Evolutionary conservation across 305 asterid species (phyloP), one percentile per base, ranked within the genome.

Genomic region (Fraxinus nigra): DNA sequence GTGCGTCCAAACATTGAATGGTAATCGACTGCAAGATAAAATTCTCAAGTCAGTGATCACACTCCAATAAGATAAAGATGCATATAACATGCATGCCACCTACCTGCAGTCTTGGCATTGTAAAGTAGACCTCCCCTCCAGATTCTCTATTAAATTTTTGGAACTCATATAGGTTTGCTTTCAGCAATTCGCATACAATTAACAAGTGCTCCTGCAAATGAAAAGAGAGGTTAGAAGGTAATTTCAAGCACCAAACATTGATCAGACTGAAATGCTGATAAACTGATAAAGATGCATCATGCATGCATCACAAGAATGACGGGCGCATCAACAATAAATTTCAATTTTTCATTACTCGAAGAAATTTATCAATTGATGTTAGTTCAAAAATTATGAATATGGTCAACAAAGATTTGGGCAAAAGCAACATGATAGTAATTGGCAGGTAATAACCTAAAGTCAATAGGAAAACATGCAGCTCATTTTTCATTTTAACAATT

Each of bases 71-170:
- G 73, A 30, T 30, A 70, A 83, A 74, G 63, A 37, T 26, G 37
- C 72, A 79, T 67, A 74, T 33, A 76, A 76, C 75, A 72, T 75
- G 83, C 48, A 77, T 43, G 79, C 72, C 48, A 84, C 90, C 82
- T 86, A 96, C 99, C 98, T 96, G 98, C 81, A 96, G 90, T 83
- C 99, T 93, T 84, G 99, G 99, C 98, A 96, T 96, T 18, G 99
- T 94, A 86, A 96, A 96, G 91, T 96, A 96, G 80, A 94, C 99
- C 87, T 96, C 99, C 75, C 99, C 99, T 75, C 99, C 99, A 78
- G 99, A 93, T 90, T 96, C 99, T 88, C 98, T 87, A 88, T 95
- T 95, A 81, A 95, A 95, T 85, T 95, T 95, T 76, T 95, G 99
- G 86, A 95, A 95, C 87, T 95, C 99, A 7, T 95, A 95, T 24